Evolutionary conservation across 345 rosid genomes (phyloP).

Genomic region (Isatis tinctoria): DNA sequence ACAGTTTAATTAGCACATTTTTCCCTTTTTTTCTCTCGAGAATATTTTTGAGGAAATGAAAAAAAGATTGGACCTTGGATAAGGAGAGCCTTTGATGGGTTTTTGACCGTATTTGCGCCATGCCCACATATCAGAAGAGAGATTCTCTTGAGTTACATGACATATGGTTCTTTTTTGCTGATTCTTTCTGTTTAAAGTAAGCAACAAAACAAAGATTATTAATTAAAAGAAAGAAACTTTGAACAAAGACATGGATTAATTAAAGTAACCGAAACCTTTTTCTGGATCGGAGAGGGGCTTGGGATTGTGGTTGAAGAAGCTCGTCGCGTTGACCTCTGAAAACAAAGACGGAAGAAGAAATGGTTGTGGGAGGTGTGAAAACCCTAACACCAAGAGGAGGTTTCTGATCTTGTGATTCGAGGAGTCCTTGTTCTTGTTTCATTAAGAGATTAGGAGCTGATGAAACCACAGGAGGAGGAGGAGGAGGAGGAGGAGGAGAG

Average conservation of each 20-base stretch:
- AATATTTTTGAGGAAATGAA: not conserved
- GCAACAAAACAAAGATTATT: not conserved
- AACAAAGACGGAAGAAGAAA: slow-evolving; percentile 26
- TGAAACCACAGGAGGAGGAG: not conserved
- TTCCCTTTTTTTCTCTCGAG: not conserved
- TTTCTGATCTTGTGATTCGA: slow-evolving; percentile 23
- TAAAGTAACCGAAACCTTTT: slow-evolving; percentile 36
- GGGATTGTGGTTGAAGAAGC: slow-evolving; percentile 34
- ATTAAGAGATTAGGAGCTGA: slow-evolving; percentile 6
- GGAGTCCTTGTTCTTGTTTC: slow-evolving; percentile 28
- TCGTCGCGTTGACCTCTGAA: slow-evolving; percentile 31
- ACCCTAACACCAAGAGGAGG: slow-evolving; percentile 22
- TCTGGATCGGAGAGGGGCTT: slow-evolving; percentile 47
- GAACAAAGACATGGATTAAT: not conserved
- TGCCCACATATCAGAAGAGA: slow-evolving; percentile 83
- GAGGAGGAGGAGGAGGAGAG: slow-evolving; percentile 13
- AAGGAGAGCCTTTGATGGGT: slow-evolving; percentile 93
- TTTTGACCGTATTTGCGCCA: slow-evolving; percentile 98
- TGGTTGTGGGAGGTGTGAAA: slow-evolving; percentile 18
- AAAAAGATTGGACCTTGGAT: slow-evolving; percentile 54
- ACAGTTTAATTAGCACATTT: not conserved
- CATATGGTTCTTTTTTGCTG: slow-evolving; percentile 61
- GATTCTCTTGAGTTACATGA: slow-evolving; percentile 69
- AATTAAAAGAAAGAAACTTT: not conserved
- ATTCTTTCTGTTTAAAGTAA: slow-evolving; percentile 46